Base-by-base conservation (phyloP, 2,329 filamentous ascomycete species). In the Diaporthe longicolla region DNA sequence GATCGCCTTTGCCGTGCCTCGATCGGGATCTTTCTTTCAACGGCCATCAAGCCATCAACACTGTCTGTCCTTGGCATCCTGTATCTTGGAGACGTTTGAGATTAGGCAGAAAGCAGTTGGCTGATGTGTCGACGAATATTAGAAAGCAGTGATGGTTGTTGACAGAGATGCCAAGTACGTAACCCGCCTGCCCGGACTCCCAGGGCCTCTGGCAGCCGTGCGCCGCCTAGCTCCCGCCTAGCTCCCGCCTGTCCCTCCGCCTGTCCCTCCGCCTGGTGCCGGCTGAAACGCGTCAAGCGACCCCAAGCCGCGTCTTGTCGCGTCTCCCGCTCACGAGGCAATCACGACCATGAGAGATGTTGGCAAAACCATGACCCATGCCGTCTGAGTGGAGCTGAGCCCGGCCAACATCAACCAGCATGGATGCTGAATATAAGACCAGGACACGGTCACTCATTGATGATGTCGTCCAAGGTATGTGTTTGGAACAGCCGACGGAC, bases 401-500 rank as follows among this genome's bases (percentile, higher is more conserved):
- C 13, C 57, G 10, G 21, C 21, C 21, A 13, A 54, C 17, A 5
- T 29, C 48, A 24, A 24, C 17, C 37, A 52, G n/a, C n/a, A 75
- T 75, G 73, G 73, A 73, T 52, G 32, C 40, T 40, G 71, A 55
- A 66, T 75, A 73, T 24, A 75, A 70, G 35, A 52, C 59, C 45
- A 74, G 72, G 29, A 50, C 55, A 5, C 76, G 79, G 70, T 75
- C 79, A 37, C 78, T 86, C 40, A 79, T 84, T 58, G 79, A 80
- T 26, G 82, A 85, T 77, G 78, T 86, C 58, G 76, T 85, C 40
- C 74, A 79, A 76, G 81, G 81, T 81, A 74, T 71, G 71, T 75
- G 54, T n/a, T 21, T n/a, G 13, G 37, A n/a, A 11, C 59, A n/a
- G 24, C 3, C 1, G 29, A 35, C 10, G 24, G n/a, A 26, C 9